Evolutionary conservation across 257 asterid species (phyloP).

Genomic region (Prunella vulgaris): DNA sequence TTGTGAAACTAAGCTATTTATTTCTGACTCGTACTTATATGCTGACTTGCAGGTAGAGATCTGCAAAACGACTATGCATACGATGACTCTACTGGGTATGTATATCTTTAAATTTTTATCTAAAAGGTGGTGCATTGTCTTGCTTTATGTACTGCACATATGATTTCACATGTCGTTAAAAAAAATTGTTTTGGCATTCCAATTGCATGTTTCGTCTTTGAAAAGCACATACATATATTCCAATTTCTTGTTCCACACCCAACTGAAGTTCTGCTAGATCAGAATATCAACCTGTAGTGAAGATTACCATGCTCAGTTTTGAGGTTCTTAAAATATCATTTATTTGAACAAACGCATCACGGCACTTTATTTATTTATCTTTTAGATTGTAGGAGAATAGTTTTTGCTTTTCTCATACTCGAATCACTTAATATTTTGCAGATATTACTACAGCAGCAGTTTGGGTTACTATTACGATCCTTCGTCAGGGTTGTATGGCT

Average conservation of each 20-base stretch:
- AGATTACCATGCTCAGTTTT: background rate
- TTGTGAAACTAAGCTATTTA: slow-evolving; percentile 5
- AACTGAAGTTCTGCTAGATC: background rate
- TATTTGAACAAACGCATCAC: background rate
- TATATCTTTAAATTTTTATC: slow-evolving; percentile 6
- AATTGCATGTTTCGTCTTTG: background rate
- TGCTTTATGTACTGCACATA: background rate
- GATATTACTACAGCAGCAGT: slow-evolving; percentile 89
- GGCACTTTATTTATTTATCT: background rate
- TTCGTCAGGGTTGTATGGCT: slow-evolving; percentile 72
- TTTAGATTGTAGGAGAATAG: background rate
- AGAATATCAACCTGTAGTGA: background rate
- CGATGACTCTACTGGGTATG: slow-evolving; percentile 89
- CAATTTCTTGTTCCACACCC: background rate
- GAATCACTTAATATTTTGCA: slow-evolving; percentile 21
- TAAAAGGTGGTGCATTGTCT: background rate
- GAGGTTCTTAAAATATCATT: background rate
- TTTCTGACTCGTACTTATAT: slow-evolving; percentile 24
- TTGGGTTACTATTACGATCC: slow-evolving; percentile 93
- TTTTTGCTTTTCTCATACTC: background rate
- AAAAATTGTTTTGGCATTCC: background rate
- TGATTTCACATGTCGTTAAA: background rate
- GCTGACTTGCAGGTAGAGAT: slow-evolving; percentile 54
- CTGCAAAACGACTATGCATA: slow-evolving; percentile 61
- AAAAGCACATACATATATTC: background rate